Conservation (phyloP, 2,329 filamentous ascomycete genomes). For the Boeremia exigua region DNA sequence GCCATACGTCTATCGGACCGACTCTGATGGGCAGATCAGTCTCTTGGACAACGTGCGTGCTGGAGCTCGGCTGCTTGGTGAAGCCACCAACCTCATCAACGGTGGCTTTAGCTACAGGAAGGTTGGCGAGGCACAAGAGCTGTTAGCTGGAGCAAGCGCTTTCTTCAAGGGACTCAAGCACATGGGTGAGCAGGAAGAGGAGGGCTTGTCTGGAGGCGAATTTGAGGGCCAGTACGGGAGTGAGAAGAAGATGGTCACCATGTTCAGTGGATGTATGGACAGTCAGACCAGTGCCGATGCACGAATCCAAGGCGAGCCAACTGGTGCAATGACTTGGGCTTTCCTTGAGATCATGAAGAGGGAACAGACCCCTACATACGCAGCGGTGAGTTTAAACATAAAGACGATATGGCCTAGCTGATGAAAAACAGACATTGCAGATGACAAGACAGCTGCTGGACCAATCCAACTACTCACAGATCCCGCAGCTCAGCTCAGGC, state of each 20-base stretch:
- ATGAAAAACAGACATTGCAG: constrained; percentile 41
- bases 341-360: constrained; percentile 54
- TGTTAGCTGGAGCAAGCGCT: constrained; percentile 60
- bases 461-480: constrained; percentile 51
- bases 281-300: constrained; percentile 60
- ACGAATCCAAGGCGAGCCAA: constrained; percentile 51
- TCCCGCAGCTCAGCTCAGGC: constrained; percentile 54
- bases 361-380: constrained; percentile 47
- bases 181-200: constrained; percentile 54
- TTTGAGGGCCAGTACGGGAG: constrained; percentile 54
- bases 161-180: constrained; percentile 62
- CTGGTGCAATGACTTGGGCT: constrained; percentile 58
- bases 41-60: constrained; percentile 62
- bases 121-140: constrained; percentile 57
- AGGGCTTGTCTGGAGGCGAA: constrained; percentile 45
- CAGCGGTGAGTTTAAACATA: constrained; percentile 39
- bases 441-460: constrained; percentile 49
- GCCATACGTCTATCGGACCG: constrained; percentile 63
- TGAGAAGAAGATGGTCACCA: constrained; percentile 57
- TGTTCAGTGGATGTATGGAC: constrained; percentile 59
- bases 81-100: constrained; percentile 58
- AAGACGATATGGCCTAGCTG: neutral
- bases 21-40: constrained; percentile 63
- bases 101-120: constrained; percentile 60
- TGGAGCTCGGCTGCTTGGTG: constrained; percentile 58